Conservation (phyloP, 2,329 filamentous ascomycete species). For the Trichoderma hamatum region DNA sequence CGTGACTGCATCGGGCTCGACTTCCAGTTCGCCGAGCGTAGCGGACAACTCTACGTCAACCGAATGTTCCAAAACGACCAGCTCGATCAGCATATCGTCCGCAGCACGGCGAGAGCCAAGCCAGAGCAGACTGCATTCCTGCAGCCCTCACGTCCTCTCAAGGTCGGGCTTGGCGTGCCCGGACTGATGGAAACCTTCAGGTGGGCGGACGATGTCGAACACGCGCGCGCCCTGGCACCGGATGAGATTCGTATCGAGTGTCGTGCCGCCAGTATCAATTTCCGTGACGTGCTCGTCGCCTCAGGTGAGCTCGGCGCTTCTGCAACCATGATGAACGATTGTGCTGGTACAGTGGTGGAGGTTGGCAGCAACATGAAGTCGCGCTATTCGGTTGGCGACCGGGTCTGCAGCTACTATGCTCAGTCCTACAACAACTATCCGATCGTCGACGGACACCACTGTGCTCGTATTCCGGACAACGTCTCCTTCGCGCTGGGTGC, state of each 20-base stretch:
- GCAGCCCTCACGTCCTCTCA: constrained; percentile 15
- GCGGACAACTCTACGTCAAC: constrained; percentile 30
- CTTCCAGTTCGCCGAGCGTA: constrained; percentile 28
- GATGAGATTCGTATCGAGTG: constrained; percentile 28
- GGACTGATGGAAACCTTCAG: constrained; percentile 30
- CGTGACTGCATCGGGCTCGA: constrained; percentile 25
- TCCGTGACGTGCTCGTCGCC: constrained; percentile 43
- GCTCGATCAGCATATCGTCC: constrained; percentile 19
- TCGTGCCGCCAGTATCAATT: constrained; percentile 38
- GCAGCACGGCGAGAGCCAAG: constrained; percentile 10
- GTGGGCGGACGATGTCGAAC: constrained; percentile 28
- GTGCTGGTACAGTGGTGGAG: constrained; percentile 37
- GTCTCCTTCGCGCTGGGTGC: constrained; percentile 1
- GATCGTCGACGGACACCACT: constrained; percentile 1
- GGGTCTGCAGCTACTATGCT: not conserved
- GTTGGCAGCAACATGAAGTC: constrained; percentile 36
- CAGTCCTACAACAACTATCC: constrained; percentile 14
- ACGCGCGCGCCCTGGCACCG: constrained; percentile 24
- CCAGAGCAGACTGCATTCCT: constrained; percentile 21
- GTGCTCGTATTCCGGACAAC: not conserved
- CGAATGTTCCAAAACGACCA: constrained; percentile 24
- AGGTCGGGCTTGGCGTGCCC: constrained; percentile 28
- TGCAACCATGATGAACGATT: constrained; percentile 39
- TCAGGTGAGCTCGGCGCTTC: constrained; percentile 38
- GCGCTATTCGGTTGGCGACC: constrained; percentile 30